Evolutionary conservation across 345 rosid species (phyloP), one percentile per base, ranked within the genome.

Genomic region (Geranium rotundifolium): DNA sequence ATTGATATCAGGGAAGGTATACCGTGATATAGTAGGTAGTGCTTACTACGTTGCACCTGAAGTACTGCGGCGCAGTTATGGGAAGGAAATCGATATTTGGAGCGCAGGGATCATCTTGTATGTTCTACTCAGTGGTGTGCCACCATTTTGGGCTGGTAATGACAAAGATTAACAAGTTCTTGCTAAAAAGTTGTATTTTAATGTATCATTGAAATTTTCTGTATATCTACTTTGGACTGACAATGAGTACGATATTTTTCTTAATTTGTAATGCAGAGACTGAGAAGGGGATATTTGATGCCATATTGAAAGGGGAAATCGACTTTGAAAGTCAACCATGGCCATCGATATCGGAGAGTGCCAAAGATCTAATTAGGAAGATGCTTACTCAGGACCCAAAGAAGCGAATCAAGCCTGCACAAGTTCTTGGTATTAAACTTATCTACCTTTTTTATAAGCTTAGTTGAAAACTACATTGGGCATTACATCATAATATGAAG

Each of bases 81-180:
- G 98, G 50, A 89, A 87, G 79, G 98, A 92, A 73, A 89, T 87
- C 8, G 97, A 92, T 65, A 63, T 87, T 58, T 92, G 98, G 98
- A 89, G 96, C 77, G 98, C 93, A 20, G 95, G 95, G 19, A 84
- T 92, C 64, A 87, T 92, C 49, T 68, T 87, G 56, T 92, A 92
- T 68, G 84, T 92, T 74, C 90, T 92, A 56, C 90, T 92, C 50
- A 82, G 97, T 31, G 95, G 93, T 4, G 91, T 85, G 46, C 97
- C 98, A 74, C 98, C 98, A 54, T 92, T 92, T 79, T 87, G 95
- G 97, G 95, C 88, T 16, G 95, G 98, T 92, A 87, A 79, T 62
- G 27, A 63, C 2, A 8, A 14, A 20, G 63, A 50, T 37, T 52
- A 37, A 3, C 3, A 5, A 1, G 50, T 62, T 29, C 29, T 29